Evolutionary conservation across 164 flowering plant genomes (phyloP).

Genomic region (Malania oleifera): DNA sequence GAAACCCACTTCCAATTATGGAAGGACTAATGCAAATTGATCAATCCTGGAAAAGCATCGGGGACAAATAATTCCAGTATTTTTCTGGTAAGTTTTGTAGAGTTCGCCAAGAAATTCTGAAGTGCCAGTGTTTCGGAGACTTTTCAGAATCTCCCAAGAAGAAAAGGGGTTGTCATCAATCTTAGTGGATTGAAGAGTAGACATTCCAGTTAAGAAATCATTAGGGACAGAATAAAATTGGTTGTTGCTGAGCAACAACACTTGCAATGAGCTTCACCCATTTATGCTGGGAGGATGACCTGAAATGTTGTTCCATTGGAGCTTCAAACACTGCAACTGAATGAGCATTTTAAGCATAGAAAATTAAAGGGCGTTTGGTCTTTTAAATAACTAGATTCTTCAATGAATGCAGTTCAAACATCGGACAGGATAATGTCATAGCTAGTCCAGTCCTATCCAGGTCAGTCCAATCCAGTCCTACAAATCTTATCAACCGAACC

Average conservation of each 20-base stretch:
- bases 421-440: too few relatives aligned
- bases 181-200: slow-evolving; percentile 45
- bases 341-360: slow-evolving; percentile 37
- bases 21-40: slow-evolving; percentile 50
- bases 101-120: slow-evolving; percentile 82
- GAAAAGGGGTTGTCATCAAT: slow-evolving; percentile 64
- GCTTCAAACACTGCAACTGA: slow-evolving; percentile 53
- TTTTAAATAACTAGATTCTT: too few relatives aligned
- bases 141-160: slow-evolving; percentile 64
- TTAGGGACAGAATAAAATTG: slow-evolving; percentile 49
- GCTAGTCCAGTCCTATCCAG: too few relatives aligned
- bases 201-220: slow-evolving; percentile 62
- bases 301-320: slow-evolving; percentile 53
- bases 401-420: too few relatives aligned
- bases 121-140: slow-evolving; percentile 40
- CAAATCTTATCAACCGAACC: too few relatives aligned
- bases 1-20: slow-evolving; percentile 61
- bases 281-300: slow-evolving; percentile 71
- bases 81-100: slow-evolving; percentile 53
- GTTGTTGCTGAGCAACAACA: slow-evolving; percentile 52
- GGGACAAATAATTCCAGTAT: slow-evolving; percentile 59
- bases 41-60: slow-evolving; percentile 58
- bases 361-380: too few relatives aligned
- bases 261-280: slow-evolving; percentile 56
- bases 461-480: too few relatives aligned